A percentile compares a stretch with the other conserved stretches of the same genome.
Evolutionary conservation across 2,329 filamentous ascomycete species (phyloP).

Genomic region (Beauveria scarabaeidicola): DNA sequence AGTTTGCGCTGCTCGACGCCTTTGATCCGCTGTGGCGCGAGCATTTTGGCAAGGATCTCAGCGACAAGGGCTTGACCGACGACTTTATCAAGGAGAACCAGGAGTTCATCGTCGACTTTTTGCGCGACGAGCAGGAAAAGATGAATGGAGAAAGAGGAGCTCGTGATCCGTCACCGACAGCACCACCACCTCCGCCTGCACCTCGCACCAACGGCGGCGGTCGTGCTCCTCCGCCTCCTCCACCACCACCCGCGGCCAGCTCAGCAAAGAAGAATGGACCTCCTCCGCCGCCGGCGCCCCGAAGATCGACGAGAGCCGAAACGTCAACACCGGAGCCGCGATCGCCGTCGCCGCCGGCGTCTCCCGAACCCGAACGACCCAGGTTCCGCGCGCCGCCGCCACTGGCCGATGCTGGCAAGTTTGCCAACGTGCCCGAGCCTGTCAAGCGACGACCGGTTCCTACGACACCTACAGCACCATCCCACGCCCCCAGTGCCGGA

Average conservation of each 20-base stretch:
- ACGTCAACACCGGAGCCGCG: conserved; percentile 60
- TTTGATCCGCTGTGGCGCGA: conserved; percentile 59
- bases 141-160: conserved; percentile 13
- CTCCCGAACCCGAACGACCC: conserved; percentile 32
- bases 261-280: conserved; percentile 30
- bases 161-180: conserved; percentile 12
- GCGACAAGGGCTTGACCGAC: conserved; percentile 53
- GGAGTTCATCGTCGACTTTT: conserved; percentile 58
- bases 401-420: conserved; percentile 82
- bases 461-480: conserved; percentile 19
- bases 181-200: conserved; percentile 21
- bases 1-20: conserved; percentile 53
- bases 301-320: conserved; percentile 47
- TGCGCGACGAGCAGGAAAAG: conserved; percentile 47
- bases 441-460: conserved; percentile 19
- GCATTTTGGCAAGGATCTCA: conserved; percentile 56
- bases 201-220: conserved; percentile 23
- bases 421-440: conserved; percentile 46
- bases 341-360: conserved; percentile 48
- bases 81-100: conserved; percentile 61
- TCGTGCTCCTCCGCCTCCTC: conserved; percentile 24
- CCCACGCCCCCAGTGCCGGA: conserved; percentile 20
- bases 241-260: conserved; percentile 14
- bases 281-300: conserved; percentile 50
- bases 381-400: conserved; percentile 81